Base-by-base conservation (phyloP, 331 rosid genomes). In the Acacia concinna region DNA sequence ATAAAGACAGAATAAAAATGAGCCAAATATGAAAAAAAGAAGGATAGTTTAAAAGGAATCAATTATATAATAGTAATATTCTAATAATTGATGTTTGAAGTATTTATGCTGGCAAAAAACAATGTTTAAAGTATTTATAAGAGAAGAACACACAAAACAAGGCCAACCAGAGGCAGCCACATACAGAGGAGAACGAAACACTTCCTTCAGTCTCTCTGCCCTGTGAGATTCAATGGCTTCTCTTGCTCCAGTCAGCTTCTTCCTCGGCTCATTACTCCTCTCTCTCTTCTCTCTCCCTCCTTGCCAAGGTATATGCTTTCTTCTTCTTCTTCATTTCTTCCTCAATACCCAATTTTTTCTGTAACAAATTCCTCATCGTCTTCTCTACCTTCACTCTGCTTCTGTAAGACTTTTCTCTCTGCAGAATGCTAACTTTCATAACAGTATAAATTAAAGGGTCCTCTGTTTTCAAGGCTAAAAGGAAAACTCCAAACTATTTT, bases 161-260 rank as follows among this genome's bases (percentile, higher is more conserved):
- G 97, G 41, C 97, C 97, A 95, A 86, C 97, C 92, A 89, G 87
- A 52, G 82, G 86, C 1, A 87, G 94, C 80, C 97, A 95, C 96
- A 89, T 92, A 90, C 75, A 79, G 85, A 71, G 71, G 74, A 80
- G 34, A 69, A 83, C 83, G 89, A 81, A 90, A 81, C 74, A 79
- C 46, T 78, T 81, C 86, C 83, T 83, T 62, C 68, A 6, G 68
- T 62, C 85, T 62, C 85, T 80, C 84, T 83, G 79, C 51, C 49
- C 77, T 68, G 15, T 76, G 72, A 73, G 68, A 41, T 80, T 47
- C 86, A 80, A 93, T 95, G 99, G 99, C 93, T 80, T 80, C 84
- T 77, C 74, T 81, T 86, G 75, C 72, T 51, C 70, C 83, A 52
- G 62, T 78, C 76, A 93, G 90, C 80, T 81, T 93, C 84, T 84